Conservation (phyloP, 2,329 filamentous ascomycete species). For the Penicillium sp. region DNA sequence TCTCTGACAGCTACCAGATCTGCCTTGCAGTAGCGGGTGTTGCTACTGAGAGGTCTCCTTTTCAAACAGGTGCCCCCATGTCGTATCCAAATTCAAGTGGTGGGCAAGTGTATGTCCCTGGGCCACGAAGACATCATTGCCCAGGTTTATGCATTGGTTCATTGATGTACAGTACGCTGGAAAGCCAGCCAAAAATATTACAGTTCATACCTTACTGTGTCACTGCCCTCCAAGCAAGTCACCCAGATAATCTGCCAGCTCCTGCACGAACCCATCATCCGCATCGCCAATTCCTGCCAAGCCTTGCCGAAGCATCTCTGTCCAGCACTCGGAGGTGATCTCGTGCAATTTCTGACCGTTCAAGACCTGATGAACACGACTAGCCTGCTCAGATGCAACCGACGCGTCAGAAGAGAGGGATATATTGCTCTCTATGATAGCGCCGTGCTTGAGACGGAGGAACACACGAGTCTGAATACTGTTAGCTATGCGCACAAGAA, state of each 20-base stretch:
- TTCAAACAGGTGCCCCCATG: not conserved
- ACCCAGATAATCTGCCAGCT: constrained; percentile 31
- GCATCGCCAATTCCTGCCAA: constrained; percentile 16
- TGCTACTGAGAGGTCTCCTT: not conserved
- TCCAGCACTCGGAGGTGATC: constrained; percentile 38
- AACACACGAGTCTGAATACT: constrained; percentile 42
- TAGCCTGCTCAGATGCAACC: constrained; percentile 36
- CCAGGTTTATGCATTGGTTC: not conserved
- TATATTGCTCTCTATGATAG: constrained; percentile 43
- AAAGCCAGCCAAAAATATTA: constrained; percentile 6
- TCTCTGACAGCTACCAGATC: not conserved
- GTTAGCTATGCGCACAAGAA: constrained; percentile 1
- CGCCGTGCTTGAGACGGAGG: constrained; percentile 43
- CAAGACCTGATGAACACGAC: constrained; percentile 32
- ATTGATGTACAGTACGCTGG: not conserved
- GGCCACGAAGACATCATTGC: not conserved
- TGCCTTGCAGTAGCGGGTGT: not conserved
- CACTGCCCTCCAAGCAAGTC: constrained; percentile 27
- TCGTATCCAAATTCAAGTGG: not conserved
- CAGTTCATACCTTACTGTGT: not conserved
- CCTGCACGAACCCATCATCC: constrained; percentile 17
- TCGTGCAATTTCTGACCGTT: constrained; percentile 53
- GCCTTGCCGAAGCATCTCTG: constrained; percentile 23
- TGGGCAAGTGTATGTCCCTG: not conserved
- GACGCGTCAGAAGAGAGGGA: constrained; percentile 38